These are phyloP conservation scores for Arthroderma sp. DNA, from an alignment of 2,329 filamentous ascomycete species.

Conservation along the genomic window DNA sequence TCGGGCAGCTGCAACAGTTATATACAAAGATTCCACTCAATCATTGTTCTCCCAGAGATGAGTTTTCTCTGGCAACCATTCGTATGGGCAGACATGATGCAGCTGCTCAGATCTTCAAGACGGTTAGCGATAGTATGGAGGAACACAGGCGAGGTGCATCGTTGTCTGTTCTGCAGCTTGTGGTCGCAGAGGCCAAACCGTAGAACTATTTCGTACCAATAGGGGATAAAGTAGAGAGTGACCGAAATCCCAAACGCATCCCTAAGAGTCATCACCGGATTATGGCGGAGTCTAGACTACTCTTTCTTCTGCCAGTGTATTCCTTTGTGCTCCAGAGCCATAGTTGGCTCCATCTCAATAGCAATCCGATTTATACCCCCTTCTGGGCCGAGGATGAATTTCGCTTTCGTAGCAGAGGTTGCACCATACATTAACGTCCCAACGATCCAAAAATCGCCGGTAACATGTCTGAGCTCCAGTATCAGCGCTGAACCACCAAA, in stretches of 20 bases:
- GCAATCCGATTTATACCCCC: slow-evolving; percentile 5
- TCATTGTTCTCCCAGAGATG: too few relatives aligned
- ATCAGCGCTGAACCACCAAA: slow-evolving; percentile 7
- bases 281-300: neutral
- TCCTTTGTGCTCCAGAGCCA: slow-evolving; percentile 8
- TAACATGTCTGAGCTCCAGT: slow-evolving; percentile 8
- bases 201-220: too few relatives aligned
- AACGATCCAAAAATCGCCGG: slow-evolving; percentile 10
- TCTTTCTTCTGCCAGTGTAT: slow-evolving; percentile 8
- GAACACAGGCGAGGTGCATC: neutral
- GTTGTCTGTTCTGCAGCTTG: neutral
- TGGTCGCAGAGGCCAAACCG: neutral
- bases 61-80: neutral
- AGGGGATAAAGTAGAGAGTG: too few relatives aligned
- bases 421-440: slow-evolving; percentile 10
- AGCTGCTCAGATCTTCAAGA: neutral
- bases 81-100: neutral
- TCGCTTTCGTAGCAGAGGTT: slow-evolving; percentile 7
- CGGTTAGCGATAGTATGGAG: neutral
- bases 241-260: too few relatives aligned
- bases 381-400: slow-evolving; percentile 6
- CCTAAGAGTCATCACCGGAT: too few relatives aligned
- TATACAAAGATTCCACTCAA: too few relatives aligned
- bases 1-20: too few relatives aligned
- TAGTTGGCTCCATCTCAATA: slow-evolving; percentile 9